A percentile compares a stretch with the other conserved stretches of the same genome.
phyloP scores from a whole-genome alignment of 2,329 filamentous ascomycete species.

The Trichophyton benhamiae region DNA sequence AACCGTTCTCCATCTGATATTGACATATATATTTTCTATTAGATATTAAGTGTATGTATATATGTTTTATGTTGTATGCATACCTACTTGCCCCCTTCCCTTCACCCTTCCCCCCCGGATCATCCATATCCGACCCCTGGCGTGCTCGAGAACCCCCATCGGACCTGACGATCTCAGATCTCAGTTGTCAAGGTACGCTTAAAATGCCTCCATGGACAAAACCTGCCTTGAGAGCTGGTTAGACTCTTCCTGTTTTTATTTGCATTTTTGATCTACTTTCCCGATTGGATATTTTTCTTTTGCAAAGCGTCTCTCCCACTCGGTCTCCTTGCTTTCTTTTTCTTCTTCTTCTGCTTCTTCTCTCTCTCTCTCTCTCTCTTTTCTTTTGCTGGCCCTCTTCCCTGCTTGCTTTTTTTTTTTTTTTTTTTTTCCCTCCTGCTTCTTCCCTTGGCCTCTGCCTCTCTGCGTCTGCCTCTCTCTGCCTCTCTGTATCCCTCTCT shows the following conservation, averaged over 20 bases:
- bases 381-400: neutral
- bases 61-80: neutral
- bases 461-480: neutral
- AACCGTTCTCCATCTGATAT: neutral
- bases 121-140: conserved; percentile 7
- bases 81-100: neutral
- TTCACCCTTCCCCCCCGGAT: neutral
- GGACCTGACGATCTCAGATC: conserved; percentile 19
- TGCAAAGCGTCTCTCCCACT: neutral
- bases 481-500: conserved; percentile 1
- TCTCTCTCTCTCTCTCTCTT: neutral
- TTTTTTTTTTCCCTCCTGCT: conserved; percentile 8
- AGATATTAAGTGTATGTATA: neutral
- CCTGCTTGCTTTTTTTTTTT: conserved; percentile 6
- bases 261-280: conserved; percentile 5
- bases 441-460: conserved; percentile 2
- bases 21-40: neutral
- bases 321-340: neutral
- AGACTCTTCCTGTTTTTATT: neutral
- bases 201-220: neutral
- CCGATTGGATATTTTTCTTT: conserved; percentile 3
- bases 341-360: neutral
- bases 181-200: conserved; percentile 7
- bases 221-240: neutral
- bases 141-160: conserved; percentile 10